Base-by-base conservation (phyloP, 1,284 basidiomycete species). In the Marasmius sp. region DNA sequence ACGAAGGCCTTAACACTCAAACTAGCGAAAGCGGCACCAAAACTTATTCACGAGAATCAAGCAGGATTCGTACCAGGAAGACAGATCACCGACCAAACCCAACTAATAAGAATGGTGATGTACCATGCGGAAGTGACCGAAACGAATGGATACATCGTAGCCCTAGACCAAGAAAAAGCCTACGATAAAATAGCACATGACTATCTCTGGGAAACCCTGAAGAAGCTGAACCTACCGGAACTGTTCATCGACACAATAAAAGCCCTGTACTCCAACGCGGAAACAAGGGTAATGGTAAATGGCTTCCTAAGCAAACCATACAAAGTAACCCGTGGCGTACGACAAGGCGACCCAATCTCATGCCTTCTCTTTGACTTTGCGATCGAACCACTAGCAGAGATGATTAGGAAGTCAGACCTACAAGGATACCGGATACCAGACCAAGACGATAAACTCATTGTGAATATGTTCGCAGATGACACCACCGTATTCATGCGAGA, bases 381-480 rank as follows among this genome's bases (percentile, higher is more conserved):
- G 0, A 69, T 72, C 1, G 70, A 71, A 58, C 68, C 68, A 0
- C 58, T 72, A 0, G 65, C 69, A 0, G 38, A 34, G 4, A 61
- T 61, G 54, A 47, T 71, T 0, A 6, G 70, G 2, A 49, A 37
- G 1, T 70, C 68, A 0, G 14, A 34, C 8, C 47, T 72, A 18
- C 2, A 53, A 39, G 70, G 71, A 0, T 60, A 61, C 39, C 0
- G 43, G 0, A 61, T 73, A 2, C 61, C 56, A 1, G 63, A 61
- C 34, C 1, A 4, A 10, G 1, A n/a, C n/a, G 64, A 69, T 8
- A 45, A 56, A 10, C 12, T 74, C 5, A 65, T 72, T 4, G 65
- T 64, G 1, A 67, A 65, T 0, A 65, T 76, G 0, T 76, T 72
- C 51, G 73, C 75, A 2, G 71, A 75, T 41, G 69, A 76, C 57